Conservation (phyloP, 140 eudicot genomes). For the Erigeron philadelphicus region DNA sequence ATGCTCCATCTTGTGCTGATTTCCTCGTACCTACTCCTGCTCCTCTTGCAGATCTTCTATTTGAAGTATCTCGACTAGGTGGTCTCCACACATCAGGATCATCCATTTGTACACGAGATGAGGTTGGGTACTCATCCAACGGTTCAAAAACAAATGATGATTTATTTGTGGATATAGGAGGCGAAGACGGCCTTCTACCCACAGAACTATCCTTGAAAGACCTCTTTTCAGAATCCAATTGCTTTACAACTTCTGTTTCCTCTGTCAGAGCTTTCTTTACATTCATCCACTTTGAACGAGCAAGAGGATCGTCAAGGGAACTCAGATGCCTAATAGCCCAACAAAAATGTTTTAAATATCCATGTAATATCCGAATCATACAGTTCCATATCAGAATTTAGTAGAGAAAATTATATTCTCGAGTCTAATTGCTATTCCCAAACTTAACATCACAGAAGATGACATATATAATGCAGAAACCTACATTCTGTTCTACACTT, state of each 20-base stretch:
- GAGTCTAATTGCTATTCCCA: not conserved
- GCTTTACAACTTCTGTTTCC: conserved; percentile 92
- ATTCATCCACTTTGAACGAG: conserved; percentile 89
- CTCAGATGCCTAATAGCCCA: conserved; percentile 51
- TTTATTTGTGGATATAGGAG: conserved; percentile 83
- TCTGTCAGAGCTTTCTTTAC: conserved; percentile 81
- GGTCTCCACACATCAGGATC: conserved; percentile 99
- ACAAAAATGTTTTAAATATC: not conserved
- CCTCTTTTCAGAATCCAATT: conserved; percentile 79
- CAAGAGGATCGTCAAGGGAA: conserved; percentile 77
- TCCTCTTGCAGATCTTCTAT: conserved; percentile 63
- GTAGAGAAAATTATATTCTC: not conserved
- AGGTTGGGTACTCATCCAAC: conserved; percentile 84
- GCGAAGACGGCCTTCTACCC: conserved; percentile 73
- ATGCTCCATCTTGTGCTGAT: conserved; percentile 77
- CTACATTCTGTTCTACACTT: not conserved
- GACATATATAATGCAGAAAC: conserved; percentile 7
- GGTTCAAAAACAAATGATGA: conserved; percentile 92
- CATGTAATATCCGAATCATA: not conserved
- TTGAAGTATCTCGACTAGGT: conserved; percentile 75
- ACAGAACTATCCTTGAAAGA: conserved; percentile 73
- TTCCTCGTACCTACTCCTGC: conserved; percentile 65
- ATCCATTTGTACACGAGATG: conserved; percentile 65
- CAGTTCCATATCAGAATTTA: not conserved
- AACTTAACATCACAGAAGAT: conserved; percentile 14